Evolutionary conservation across 495 filamentous ascomycete genomes (phyloP).

Genomic region (Tuber brumale): DNA sequence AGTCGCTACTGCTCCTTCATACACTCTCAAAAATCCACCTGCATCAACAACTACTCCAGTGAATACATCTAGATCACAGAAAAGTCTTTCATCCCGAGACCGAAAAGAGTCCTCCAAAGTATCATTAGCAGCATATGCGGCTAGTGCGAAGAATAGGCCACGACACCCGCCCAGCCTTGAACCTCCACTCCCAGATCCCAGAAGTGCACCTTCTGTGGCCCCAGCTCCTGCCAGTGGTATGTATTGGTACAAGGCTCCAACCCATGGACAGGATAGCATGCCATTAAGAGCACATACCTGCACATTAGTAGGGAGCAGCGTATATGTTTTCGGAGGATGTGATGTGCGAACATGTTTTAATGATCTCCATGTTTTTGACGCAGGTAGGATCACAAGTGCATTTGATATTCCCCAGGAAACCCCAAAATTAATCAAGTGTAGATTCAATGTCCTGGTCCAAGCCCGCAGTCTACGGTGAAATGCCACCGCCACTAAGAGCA

Average conservation of each 20-base stretch:
- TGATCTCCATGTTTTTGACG: constrained; percentile 59
- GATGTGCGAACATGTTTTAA: constrained; percentile 59
- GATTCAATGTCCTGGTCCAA: constrained; percentile 59
- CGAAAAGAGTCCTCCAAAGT: constrained; percentile 37
- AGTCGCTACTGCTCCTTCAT: constrained; percentile 25
- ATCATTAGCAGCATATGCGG: constrained; percentile 36
- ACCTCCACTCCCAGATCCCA: constrained; percentile 54
- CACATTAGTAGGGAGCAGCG: constrained; percentile 55
- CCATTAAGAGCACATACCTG: constrained; percentile 58
- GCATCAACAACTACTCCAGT: constrained; percentile 33
- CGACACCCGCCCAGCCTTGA: constrained; percentile 34
- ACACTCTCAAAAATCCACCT: constrained; percentile 22
- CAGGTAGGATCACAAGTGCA: constrained; percentile 36
- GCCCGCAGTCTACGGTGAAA: constrained; percentile 55
- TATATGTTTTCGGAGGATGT: constrained; percentile 63
- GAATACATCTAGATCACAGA: constrained; percentile 23
- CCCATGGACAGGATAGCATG: constrained; percentile 53
- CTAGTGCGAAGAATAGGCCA: constrained; percentile 26
- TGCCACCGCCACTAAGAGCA: constrained; percentile 56
- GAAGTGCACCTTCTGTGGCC: constrained; percentile 53
- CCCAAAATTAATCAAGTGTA: constrained; percentile 3
- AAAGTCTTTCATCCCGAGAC: constrained; percentile 35
- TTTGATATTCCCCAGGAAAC: not conserved
- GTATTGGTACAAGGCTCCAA: constrained; percentile 60
- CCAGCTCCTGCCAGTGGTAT: constrained; percentile 60